phyloP scores from a whole-genome alignment of 768 basidiomycete genomes.

The Lentinus tigrinus region DNA sequence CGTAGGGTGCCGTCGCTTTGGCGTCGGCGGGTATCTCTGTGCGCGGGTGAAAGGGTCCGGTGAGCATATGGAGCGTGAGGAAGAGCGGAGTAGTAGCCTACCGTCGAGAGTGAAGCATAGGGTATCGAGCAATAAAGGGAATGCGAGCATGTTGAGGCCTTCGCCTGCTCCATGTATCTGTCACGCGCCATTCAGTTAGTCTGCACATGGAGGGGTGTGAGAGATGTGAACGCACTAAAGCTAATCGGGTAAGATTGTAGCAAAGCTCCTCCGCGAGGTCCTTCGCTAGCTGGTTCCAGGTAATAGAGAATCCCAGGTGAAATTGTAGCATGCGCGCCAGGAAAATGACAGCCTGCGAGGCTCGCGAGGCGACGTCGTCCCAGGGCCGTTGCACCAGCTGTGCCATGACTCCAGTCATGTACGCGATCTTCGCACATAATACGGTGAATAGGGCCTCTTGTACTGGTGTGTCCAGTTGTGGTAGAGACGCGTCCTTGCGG shows the following conservation, averaged over 20 bases:
- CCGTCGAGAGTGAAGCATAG: constrained; percentile 74
- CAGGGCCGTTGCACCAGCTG: constrained; percentile 17
- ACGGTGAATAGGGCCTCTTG: constrained; percentile 59
- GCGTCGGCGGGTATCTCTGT: constrained; percentile 63
- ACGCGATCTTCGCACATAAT: constrained; percentile 46
- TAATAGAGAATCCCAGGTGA: constrained; percentile 59
- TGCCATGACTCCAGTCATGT: constrained; percentile 37
- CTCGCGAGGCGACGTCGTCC: constrained; percentile 18
- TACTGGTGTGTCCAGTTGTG: constrained; percentile 49
- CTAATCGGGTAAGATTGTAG: constrained; percentile 38
- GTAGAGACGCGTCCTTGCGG: constrained; percentile 44
- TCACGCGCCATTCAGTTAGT: neutral
- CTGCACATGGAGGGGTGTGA: neutral
- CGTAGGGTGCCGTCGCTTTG: constrained; percentile 48
- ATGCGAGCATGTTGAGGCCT: constrained; percentile 54
- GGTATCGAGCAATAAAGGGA: constrained; percentile 71
- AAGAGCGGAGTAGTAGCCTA: constrained; percentile 29
- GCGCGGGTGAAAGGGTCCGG: neutral
- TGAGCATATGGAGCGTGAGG: neutral
- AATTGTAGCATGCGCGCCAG: constrained; percentile 72
- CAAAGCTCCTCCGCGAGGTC: constrained; percentile 44
- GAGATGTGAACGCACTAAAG: constrained; percentile 14
- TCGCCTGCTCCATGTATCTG: constrained; percentile 58
- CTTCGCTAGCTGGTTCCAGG: constrained; percentile 54
- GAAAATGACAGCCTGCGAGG: constrained; percentile 48